Conservation (phyloP, 2,329 filamentous ascomycete genomes). For the Alternaria arbusti region DNA sequence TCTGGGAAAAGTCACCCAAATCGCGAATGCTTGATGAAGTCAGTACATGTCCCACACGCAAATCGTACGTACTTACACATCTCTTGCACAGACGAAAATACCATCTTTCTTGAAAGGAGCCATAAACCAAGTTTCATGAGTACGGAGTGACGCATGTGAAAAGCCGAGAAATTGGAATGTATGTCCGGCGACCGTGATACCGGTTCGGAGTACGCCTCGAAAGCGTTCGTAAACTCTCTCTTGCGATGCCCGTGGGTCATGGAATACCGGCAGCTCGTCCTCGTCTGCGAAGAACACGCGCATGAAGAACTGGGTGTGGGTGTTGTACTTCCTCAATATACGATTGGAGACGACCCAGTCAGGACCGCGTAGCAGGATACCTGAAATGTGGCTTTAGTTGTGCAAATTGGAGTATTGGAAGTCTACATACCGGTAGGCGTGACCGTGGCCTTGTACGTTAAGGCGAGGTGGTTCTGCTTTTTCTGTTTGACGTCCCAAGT, state of each 20-base stretch:
- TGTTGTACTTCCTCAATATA: slow-evolving; percentile 34
- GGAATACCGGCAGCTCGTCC: slow-evolving; percentile 68
- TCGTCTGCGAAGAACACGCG: slow-evolving; percentile 79
- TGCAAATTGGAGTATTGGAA: background rate
- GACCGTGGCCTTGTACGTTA: slow-evolving; percentile 62
- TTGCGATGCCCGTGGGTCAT: slow-evolving; percentile 54
- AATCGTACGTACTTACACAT: slow-evolving; percentile 53
- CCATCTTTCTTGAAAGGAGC: slow-evolving; percentile 33
- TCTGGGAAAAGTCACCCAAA: slow-evolving; percentile 51
- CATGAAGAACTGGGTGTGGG: slow-evolving; percentile 37
- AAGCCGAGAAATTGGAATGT: slow-evolving; percentile 43
- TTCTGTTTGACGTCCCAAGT: slow-evolving; percentile 58
- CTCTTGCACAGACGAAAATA: slow-evolving; percentile 58
- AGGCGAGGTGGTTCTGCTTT: slow-evolving; percentile 52
- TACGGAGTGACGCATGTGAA: slow-evolving; percentile 40
- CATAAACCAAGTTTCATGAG: slow-evolving; percentile 44
- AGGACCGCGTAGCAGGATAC: slow-evolving; percentile 53
- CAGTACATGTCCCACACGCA: background rate
- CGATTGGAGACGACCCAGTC: slow-evolving; percentile 63
- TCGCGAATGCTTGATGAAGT: slow-evolving; percentile 20
- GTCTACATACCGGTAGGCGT: slow-evolving; percentile 47
- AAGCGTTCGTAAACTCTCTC: slow-evolving; percentile 57
- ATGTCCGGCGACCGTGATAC: slow-evolving; percentile 55
- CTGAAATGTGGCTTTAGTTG: slow-evolving; percentile 1
- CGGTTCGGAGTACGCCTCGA: slow-evolving; percentile 62